Evolutionary conservation across 371 early-diverging fungal genomes (phyloP).

Genomic region (Mortierella polycephala): DNA sequence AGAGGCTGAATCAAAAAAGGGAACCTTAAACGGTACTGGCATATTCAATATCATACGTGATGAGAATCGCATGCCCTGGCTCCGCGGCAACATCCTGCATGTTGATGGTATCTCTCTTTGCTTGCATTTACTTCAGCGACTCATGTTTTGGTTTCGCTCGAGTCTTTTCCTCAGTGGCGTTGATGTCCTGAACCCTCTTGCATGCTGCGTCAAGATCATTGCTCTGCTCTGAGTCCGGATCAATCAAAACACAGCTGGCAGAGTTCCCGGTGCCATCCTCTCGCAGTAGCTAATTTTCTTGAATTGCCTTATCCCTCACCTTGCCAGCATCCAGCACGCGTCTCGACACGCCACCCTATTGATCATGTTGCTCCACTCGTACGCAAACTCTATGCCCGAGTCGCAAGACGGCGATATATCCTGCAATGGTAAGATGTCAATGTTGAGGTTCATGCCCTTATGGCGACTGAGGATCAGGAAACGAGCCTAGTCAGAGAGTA

Average conservation of each 20-base stretch:
- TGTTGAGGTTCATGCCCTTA: conserved; percentile 37
- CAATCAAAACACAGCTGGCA: too few species aligned
- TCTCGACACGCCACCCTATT: conserved; percentile 28
- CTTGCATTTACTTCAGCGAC: too few species aligned
- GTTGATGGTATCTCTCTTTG: too few species aligned
- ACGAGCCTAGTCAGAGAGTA: conserved; percentile 46
- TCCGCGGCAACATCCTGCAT: too few species aligned
- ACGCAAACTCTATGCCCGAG: conserved; percentile 37
- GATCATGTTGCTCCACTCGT: conserved; percentile 45
- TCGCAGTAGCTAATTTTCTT: not conserved
- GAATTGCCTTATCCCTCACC: conserved; percentile 21
- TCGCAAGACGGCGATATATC: conserved; percentile 51
- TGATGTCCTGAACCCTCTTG: too few species aligned
- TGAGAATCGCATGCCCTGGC: too few species aligned
- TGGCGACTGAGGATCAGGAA: conserved; percentile 37
- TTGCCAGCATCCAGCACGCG: conserved; percentile 46
- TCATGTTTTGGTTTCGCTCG: too few species aligned
- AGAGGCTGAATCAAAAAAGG: conserved; percentile 6
- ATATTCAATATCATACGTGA: too few species aligned
- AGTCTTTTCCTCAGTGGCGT: too few species aligned
- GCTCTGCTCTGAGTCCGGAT: too few species aligned
- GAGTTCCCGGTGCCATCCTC: not conserved
- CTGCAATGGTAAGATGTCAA: conserved; percentile 38
- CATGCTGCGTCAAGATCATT: too few species aligned
- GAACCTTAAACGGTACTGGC: too few species aligned